Evolutionary conservation across 257 asterid genomes (phyloP), one percentile per base, ranked within the genome.

Genomic region (Nicotiana sylvestris): DNA sequence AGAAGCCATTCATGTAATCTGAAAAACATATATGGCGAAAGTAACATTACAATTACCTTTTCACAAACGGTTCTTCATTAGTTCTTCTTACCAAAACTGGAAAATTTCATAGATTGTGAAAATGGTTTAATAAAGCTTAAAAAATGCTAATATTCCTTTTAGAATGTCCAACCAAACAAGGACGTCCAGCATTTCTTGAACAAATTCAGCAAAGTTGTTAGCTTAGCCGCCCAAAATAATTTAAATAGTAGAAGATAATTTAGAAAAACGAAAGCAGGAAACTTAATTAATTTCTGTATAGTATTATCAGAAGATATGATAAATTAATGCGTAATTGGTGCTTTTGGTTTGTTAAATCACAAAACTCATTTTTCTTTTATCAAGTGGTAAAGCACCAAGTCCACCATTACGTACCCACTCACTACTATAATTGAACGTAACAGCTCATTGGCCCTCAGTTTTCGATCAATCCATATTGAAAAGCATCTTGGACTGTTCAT

Each of bases 161-260:
- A 46, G 77, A 29, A 18, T 66, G 37, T 66, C 4, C 51, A 81
- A 32, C 39, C 64, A 68, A 66, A 39, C 27, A 12, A 43, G 78
- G 56, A 81, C 37, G 76, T 16, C 64, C 35, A 76, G 46, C 16
- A 51, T 76, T 76, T 76, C 46, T 15, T 37, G 27, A 32, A 12
- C 17, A 67, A 56, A 58, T 32, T 21, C 9, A 33, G 60, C 18
- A 68, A 70, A 53, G 57, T 69, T 27, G 81, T 56, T 51, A 60
- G 53, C 60, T 78, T 76, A 85, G 87, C 95, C 93, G 93, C 82
- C 95, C 95, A 87, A 85, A 57, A 37, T 46, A 60, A 83, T 82
- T 81, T 79, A 87, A 65, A 29, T 43, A 65, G 87, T 83, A 53
- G 49, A 80, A 77, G 93, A 91, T 85, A 82, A 87, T 66, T 58